Percentiles rank a stretch among this genome's conserved stretches.
These are phyloP conservation scores for Picochlorum costavermella DNA, from an alignment of 139 green algal species.

Conservation along the genomic window DNA sequence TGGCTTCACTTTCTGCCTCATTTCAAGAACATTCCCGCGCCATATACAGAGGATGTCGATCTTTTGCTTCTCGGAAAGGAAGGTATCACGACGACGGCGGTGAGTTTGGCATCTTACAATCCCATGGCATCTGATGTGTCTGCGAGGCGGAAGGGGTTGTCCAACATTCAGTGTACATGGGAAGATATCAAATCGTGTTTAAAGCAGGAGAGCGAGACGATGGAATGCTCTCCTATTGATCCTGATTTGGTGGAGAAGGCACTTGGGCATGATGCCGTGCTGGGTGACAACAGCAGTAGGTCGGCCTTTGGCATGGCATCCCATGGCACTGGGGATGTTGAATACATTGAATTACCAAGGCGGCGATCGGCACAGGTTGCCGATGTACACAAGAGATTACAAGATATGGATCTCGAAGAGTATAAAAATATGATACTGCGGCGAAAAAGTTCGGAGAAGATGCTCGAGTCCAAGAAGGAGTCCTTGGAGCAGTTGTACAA, in stretches of 20 bases:
- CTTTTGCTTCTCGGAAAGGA: constrained; percentile 37
- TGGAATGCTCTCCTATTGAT: not conserved
- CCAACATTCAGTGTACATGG: constrained; percentile 1
- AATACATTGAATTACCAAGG: not conserved
- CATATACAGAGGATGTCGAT: constrained; percentile 20
- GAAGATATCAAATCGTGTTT: constrained; percentile 22
- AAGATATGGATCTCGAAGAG: constrained; percentile 25
- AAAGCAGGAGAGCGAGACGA: not conserved
- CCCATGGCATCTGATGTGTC: constrained; percentile 6
- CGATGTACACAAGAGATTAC: constrained; percentile 26
- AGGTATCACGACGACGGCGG: constrained; percentile 8
- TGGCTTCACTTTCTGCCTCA: constrained; percentile 53
- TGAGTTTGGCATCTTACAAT: constrained; percentile 42
- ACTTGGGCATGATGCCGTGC: constrained; percentile 9
- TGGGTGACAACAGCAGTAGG: not conserved
- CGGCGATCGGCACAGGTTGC: constrained; percentile 19
- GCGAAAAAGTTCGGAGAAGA: not conserved
- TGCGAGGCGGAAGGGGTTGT: not conserved
- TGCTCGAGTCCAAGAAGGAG: not conserved
- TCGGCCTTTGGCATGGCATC: not conserved
- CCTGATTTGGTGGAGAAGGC: constrained; percentile 17
- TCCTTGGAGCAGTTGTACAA: constrained; percentile 14
- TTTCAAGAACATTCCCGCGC: constrained; percentile 46
- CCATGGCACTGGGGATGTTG: not conserved
- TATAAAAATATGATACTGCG: constrained; percentile 1